Percentiles rank a stretch among this genome's conserved stretches.
These are phyloP conservation scores for Phyllachora maydis DNA, from an alignment of 2,329 filamentous ascomycete species.

Conservation along the genomic window DNA sequence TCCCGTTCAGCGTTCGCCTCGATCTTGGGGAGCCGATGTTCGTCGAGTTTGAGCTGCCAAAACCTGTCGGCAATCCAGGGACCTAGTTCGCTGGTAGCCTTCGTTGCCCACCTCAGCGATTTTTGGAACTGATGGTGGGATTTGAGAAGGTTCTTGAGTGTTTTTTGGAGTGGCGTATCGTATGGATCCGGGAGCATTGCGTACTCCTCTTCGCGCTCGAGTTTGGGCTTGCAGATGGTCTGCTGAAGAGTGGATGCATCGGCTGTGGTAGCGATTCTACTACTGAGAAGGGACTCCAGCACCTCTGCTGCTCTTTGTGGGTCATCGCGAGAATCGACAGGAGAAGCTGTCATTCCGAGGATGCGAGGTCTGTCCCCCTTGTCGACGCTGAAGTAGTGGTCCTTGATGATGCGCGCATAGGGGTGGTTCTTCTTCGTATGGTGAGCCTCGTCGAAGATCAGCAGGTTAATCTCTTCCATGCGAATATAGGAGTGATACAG, in stretches of 20 bases:
- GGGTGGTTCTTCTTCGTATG: slow-evolving; percentile 88
- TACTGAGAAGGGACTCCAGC: slow-evolving; percentile 59
- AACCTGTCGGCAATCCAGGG: slow-evolving; percentile 69
- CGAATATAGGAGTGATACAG: slow-evolving; percentile 59
- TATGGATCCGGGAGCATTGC: slow-evolving; percentile 23
- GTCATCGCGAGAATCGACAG: slow-evolving; percentile 65
- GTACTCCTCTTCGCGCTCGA: slow-evolving; percentile 33
- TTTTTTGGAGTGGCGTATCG: slow-evolving; percentile 42
- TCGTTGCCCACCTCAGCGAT: slow-evolving; percentile 36
- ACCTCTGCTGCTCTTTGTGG: slow-evolving; percentile 48
- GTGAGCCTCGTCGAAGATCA: slow-evolving; percentile 93
- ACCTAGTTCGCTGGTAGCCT: slow-evolving; percentile 48
- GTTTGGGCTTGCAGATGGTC: too few relatives aligned
- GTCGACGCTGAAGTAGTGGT: slow-evolving; percentile 46
- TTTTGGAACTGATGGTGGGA: slow-evolving; percentile 25
- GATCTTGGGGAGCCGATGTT: slow-evolving; percentile 39
- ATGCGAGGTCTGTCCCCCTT: slow-evolving; percentile 41
- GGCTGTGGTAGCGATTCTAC: slow-evolving; percentile 57
- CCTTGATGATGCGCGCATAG: slow-evolving; percentile 76
- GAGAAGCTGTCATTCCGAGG: slow-evolving; percentile 94
- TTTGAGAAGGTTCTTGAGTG: slow-evolving; percentile 24
- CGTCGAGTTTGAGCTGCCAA: slow-evolving; percentile 50
- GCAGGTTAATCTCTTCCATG: slow-evolving; percentile 68
- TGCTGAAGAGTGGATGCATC: slow-evolving; percentile 33
- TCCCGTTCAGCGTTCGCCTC: slow-evolving; percentile 26